Evolutionary conservation across 345 rosid species (phyloP), one percentile per base, ranked within the genome.

Genomic region (Acer yangbiense): DNA sequence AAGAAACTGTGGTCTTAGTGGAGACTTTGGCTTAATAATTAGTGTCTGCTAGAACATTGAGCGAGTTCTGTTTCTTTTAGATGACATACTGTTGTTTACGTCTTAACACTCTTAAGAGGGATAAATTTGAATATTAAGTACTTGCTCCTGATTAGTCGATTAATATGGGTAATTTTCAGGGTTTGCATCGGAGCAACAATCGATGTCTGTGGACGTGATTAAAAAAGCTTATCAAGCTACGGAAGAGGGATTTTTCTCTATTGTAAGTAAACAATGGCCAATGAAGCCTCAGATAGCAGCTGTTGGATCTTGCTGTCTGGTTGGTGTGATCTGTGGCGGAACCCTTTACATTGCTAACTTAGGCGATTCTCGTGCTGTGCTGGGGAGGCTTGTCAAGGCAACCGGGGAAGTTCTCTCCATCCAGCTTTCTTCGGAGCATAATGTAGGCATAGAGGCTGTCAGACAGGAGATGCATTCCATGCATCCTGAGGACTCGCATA

Each of bases 281-380:
- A 79, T 83, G 84, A 93, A 92, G 64, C 98, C 99, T 44, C 97
- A 86, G 85, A 95, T 95, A 82, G 99, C 99, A 35, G 98, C 99
- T 18, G 99, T 95, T 55, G 99, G 99, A 61, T 91, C 99, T 6
- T 95, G 99, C 85, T 94, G 99, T 79, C 85, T 95, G 72, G 97
- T 87, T 25, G 93, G 98, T 79, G 93, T 95, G 65, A 78, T 95
- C 77, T 90, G 94, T 70, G 87, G 84, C 48, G 94, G 98, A 78
- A 88, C 55, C 80, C 95, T 93, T 55, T 94, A 95, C 78, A 71
- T 95, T 8, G 99, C 98, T 71, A 95, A 92, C 74, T 85, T 95
- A 71, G 99, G 99, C 0, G 99, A 95, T 86, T 95, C 99, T 3
- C 96, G 99, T 58, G 99, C 96, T 7, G 97, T 95, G 78, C 86